phyloP scores from a whole-genome alignment of 2,329 filamentous ascomycete genomes.

The Aspergillus japonicus region DNA sequence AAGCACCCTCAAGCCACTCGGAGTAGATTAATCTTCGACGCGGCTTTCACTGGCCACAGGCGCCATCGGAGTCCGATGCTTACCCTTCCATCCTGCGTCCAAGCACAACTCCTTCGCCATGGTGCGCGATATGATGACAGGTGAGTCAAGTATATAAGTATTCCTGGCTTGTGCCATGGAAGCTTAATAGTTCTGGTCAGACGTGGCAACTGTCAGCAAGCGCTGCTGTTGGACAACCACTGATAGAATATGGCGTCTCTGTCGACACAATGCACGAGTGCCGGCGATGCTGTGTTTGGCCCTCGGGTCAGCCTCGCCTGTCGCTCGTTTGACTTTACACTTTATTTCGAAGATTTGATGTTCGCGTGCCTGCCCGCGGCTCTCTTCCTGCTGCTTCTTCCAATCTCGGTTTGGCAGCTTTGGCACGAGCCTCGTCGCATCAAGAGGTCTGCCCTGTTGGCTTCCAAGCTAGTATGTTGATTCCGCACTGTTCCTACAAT shows the following conservation, averaged over 20 bases:
- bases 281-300: neutral
- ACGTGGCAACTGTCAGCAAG: too few relatives aligned
- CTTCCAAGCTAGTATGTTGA: neutral
- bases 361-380: constrained; percentile 23
- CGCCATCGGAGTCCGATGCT: neutral
- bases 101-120: neutral
- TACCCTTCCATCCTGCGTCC: neutral
- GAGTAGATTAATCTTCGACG: neutral
- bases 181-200: too few relatives aligned
- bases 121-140: neutral
- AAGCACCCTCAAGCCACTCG: neutral
- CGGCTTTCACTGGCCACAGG: neutral
- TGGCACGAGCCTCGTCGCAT: neutral
- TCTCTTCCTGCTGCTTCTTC: constrained; percentile 20
- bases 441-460: neutral
- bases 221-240: neutral
- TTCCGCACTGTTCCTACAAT: neutral
- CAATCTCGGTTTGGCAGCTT: constrained; percentile 19
- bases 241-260: neutral
- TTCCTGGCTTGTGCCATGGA: neutral
- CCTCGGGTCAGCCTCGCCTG: neutral
- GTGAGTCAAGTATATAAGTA: neutral
- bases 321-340: constrained; percentile 34
- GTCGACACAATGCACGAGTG: constrained; percentile 39
- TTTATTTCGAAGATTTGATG: constrained; percentile 33